Evolutionary conservation across 106 monocot species (phyloP).

Genomic region (Gastrodia elata): DNA sequence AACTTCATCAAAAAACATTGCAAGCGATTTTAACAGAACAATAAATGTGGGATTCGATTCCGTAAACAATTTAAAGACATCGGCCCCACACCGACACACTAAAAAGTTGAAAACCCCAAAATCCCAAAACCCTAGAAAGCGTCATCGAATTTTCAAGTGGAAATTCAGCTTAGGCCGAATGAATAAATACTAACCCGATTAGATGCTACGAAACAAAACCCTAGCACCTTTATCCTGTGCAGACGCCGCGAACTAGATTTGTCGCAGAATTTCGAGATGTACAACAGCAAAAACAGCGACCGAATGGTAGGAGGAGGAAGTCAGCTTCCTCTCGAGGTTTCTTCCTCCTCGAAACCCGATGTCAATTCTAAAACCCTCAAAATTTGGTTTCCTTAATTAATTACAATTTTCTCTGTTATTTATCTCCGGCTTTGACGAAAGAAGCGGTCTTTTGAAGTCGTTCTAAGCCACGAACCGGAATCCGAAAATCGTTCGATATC

Average conservation of each 20-base stretch:
- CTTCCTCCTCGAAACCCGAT: neutral
- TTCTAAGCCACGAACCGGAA: neutral
- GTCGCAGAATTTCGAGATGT: neutral
- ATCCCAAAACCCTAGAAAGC: neutral
- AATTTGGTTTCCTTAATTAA: neutral
- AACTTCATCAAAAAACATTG: neutral
- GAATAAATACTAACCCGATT: neutral
- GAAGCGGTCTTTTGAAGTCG: neutral
- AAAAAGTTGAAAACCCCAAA: neutral
- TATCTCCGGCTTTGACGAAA: neutral
- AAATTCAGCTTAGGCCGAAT: neutral
- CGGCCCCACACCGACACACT: neutral
- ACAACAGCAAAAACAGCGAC: neutral
- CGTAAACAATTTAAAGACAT: neutral
- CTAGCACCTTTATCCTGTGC: neutral
- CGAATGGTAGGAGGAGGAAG: neutral
- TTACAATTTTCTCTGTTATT: neutral
- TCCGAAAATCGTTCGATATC: no score
- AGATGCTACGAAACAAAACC: neutral
- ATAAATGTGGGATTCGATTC: neutral
- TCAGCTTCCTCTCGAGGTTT: constrained; percentile 6
- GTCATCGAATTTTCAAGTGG: neutral
- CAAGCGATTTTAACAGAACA: neutral
- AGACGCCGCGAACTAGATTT: neutral
- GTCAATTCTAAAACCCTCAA: constrained; percentile 4